phyloP scores from a whole-genome alignment of 148 eudicot genomes.

The Agrostemma githago region DNA sequence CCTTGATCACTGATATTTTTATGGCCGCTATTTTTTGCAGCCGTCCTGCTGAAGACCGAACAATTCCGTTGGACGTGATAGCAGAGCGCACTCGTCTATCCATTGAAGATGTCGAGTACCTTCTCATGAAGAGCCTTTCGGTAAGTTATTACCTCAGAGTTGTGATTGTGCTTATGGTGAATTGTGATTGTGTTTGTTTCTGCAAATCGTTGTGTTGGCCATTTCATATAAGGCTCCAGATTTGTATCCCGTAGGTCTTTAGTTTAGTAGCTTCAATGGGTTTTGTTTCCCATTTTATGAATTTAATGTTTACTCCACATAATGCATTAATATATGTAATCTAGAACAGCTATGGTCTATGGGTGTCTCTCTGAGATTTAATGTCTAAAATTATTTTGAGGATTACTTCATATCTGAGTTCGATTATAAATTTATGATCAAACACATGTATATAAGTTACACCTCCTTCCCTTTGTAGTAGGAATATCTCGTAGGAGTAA shows the following conservation, averaged over 20 bases:
- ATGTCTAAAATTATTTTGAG: too few relatives aligned
- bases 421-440: too few relatives aligned
- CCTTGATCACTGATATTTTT: constrained; percentile 1
- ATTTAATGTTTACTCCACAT: background rate
- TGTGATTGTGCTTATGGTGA: background rate
- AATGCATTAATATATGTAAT: too few relatives aligned
- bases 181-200: background rate
- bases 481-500: background rate
- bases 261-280: background rate
- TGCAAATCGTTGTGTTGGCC: background rate
- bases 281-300: background rate
- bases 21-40: constrained; percentile 38
- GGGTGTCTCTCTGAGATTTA: too few relatives aligned
- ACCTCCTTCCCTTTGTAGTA: too few relatives aligned
- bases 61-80: constrained; percentile 72
- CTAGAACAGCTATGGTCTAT: too few relatives aligned
- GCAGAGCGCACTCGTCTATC: constrained; percentile 76
- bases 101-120: constrained; percentile 88
- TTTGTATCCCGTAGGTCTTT: background rate
- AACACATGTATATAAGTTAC: too few relatives aligned
- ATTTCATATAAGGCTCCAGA: background rate
- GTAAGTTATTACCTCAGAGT: constrained; percentile 36
- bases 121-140: constrained; percentile 97
- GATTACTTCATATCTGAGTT: too few relatives aligned
- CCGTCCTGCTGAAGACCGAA: constrained; percentile 86